phyloP scores from a whole-genome alignment of 345 rosid species.

The Turnera subulata region DNA sequence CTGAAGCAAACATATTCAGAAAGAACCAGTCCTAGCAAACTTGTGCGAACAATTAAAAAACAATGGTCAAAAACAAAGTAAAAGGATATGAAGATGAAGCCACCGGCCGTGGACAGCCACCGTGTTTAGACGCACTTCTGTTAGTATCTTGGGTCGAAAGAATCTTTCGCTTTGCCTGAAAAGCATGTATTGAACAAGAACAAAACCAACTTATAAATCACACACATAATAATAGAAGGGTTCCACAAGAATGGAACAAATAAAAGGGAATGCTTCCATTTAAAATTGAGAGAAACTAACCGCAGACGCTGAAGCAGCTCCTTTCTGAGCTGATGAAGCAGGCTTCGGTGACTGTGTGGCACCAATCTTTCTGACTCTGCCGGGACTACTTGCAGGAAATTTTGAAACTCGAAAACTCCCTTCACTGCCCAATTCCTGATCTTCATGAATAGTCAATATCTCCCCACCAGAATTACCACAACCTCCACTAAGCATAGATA shows the following conservation, averaged over 20 bases:
- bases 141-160: constrained; percentile 41
- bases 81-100: constrained; percentile 87
- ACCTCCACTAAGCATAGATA: constrained; percentile 63
- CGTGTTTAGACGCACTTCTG: constrained; percentile 65
- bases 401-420: constrained; percentile 40
- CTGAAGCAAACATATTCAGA: constrained; percentile 8
- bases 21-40: not conserved
- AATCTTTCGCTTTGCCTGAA: constrained; percentile 58
- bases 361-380: constrained; percentile 28
- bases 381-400: constrained; percentile 35
- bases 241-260: not conserved
- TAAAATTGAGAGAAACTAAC: constrained; percentile 31
- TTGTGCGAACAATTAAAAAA: not conserved
- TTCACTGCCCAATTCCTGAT: constrained; percentile 33
- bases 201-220: too few species aligned
- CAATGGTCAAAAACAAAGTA: not conserved
- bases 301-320: constrained; percentile 30
- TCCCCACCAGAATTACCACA: constrained; percentile 36
- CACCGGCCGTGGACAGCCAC: constrained; percentile 54
- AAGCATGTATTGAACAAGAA: constrained; percentile 17
- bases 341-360: constrained; percentile 28
- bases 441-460: constrained; percentile 54
- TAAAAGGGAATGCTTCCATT: not conserved
- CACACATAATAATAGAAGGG: not conserved
- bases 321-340: constrained; percentile 29